These are phyloP conservation scores for Hymenoscyphus repandus DNA, from an alignment of 2,329 filamentous ascomycete species.

Conservation along the genomic window DNA sequence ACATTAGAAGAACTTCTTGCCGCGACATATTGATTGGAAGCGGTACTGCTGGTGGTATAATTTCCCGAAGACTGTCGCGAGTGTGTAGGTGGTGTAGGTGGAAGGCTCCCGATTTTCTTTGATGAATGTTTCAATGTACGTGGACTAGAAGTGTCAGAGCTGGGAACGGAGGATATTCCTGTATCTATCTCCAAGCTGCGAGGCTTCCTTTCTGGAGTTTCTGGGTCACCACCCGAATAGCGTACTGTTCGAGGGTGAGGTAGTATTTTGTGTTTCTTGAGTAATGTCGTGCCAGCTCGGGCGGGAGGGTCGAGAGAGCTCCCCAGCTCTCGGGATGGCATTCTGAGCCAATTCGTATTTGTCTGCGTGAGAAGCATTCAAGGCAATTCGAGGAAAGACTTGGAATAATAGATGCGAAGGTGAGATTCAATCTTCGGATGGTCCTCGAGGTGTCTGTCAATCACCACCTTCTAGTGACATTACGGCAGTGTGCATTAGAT, in stretches of 20 bases:
- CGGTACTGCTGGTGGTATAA: conserved; percentile 14
- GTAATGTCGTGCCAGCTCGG: conserved; percentile 23
- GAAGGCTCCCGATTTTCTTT: conserved; percentile 36
- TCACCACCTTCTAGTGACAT: neutral
- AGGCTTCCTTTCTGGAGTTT: conserved; percentile 18
- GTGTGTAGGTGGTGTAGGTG: conserved; percentile 59
- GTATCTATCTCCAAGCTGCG: conserved; percentile 25
- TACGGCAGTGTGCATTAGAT: neutral
- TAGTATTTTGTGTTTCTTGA: conserved; percentile 31
- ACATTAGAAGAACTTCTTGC: conserved; percentile 13
- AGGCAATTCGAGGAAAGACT: conserved; percentile 7
- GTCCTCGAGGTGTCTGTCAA: neutral
- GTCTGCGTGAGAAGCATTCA: conserved; percentile 32
- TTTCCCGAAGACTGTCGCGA: conserved; percentile 52
- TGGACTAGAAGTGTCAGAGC: conserved; percentile 29
- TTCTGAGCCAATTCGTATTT: conserved; percentile 31
- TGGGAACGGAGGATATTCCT: conserved; percentile 18
- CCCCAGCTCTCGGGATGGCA: conserved; percentile 28
- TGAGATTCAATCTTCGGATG: neutral
- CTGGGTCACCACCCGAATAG: conserved; percentile 13
- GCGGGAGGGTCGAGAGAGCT: conserved; percentile 26
- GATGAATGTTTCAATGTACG: conserved; percentile 30
- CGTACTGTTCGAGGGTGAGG: conserved; percentile 29
- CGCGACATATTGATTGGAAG: conserved; percentile 18
- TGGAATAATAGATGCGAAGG: neutral